Evolutionary conservation across 495 filamentous ascomycete genomes (phyloP).

Genomic region (Oleoguttula mirabilis): DNA sequence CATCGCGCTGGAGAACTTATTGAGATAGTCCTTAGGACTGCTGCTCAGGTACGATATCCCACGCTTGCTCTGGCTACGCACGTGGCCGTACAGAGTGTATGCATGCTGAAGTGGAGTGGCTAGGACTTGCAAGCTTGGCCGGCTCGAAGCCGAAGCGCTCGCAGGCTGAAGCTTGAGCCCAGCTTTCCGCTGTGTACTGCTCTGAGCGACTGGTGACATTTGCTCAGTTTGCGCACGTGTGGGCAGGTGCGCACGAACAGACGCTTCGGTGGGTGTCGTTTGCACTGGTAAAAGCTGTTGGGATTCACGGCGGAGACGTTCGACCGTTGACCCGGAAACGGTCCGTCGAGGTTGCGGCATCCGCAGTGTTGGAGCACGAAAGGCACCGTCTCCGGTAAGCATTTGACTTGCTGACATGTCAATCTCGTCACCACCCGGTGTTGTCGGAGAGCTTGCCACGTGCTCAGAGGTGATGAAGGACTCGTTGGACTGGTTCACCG

Average conservation of each 20-base stretch:
- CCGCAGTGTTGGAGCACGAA: conserved; percentile 49
- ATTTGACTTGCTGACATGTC: conserved; percentile 74
- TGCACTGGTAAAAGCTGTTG: conserved; percentile 11
- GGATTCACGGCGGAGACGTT: conserved; percentile 29
- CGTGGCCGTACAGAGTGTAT: conserved; percentile 69
- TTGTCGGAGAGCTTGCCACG: conserved; percentile 1
- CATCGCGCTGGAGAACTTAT: conserved; percentile 97
- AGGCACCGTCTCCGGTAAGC: conserved; percentile 72
- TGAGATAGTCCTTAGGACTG: conserved; percentile 94
- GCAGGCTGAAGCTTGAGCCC: too few relatives aligned
- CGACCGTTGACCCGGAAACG: conserved; percentile 4
- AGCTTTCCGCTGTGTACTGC: too few relatives aligned
- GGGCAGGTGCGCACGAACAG: conserved; percentile 4
- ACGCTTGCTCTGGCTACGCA: conserved; percentile 60
- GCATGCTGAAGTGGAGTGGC: conserved; percentile 64
- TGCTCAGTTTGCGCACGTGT: conserved; percentile 1
- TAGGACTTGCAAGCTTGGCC: not conserved
- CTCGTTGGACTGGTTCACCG: conserved; percentile 65
- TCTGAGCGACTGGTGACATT: too few relatives aligned
- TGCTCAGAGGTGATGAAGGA: conserved; percentile 34
- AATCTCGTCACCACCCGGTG: not conserved
- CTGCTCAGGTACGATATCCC: conserved; percentile 81
- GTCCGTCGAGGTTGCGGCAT: conserved; percentile 1
- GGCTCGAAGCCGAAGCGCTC: too few relatives aligned
- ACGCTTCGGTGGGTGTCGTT: not conserved